These are phyloP conservation scores for Galerina marginata DNA, from an alignment of 768 basidiomycete genomes.

Conservation along the genomic window DNA sequence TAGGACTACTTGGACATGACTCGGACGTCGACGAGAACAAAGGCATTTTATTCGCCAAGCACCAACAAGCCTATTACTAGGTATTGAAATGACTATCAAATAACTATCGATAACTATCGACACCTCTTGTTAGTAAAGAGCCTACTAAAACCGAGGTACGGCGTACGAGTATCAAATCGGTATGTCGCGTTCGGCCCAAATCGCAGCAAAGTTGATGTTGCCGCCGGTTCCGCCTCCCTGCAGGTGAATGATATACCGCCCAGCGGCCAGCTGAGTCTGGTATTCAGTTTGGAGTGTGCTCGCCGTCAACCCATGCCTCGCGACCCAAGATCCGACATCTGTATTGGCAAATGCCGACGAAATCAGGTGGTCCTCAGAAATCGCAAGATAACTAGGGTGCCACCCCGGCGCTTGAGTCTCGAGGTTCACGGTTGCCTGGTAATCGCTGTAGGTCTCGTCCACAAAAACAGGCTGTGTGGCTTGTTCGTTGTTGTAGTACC, in stretches of 20 bases:
- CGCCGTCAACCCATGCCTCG: conserved; percentile 2
- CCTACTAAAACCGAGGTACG: no score
- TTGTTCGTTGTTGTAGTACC: conserved; percentile 2
- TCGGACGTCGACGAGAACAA: no score
- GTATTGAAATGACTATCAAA: no score
- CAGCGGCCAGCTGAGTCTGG: conserved; percentile 5
- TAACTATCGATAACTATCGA: no score
- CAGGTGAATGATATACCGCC: conserved; percentile 4
- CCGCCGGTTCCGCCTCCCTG: conserved; percentile 6
- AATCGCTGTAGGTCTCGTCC: conserved; percentile 3
- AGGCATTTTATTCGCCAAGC: no score
- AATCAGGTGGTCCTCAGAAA: conserved; percentile 7
- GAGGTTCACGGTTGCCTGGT: background rate
- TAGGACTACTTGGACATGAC: no score
- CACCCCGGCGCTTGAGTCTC: conserved; percentile 2
- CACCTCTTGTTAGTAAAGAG: no score
- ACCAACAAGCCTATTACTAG: no score
- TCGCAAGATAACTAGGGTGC: background rate
- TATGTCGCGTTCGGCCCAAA: conserved; percentile 4
- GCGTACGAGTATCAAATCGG: background rate
- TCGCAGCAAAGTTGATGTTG: conserved; percentile 2
- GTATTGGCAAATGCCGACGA: background rate
- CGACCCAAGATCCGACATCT: conserved; percentile 7
- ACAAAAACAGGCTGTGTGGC: background rate
- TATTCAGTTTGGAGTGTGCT: conserved; percentile 6